Evolutionary conservation across 169 alveolate genomes (phyloP), one percentile per base, ranked within the genome.

Genomic region (Cryptosporidium bovis): DNA sequence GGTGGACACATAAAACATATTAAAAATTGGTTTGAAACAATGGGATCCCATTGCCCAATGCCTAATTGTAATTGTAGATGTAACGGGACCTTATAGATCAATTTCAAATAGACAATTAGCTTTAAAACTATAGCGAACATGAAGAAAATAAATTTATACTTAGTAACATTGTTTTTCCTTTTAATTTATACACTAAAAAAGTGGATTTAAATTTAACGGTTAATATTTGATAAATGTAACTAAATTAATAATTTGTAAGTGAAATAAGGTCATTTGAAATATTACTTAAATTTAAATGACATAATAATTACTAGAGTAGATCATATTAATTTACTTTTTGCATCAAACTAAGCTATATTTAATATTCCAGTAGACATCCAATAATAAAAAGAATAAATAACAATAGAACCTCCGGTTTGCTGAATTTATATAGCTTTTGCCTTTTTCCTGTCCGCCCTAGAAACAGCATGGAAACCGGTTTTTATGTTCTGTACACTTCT

Each of bases 401-500:
- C 10, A 40, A 40, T 6, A 8, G 10, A 40, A 8, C 10, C 48
- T 6, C 48, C 10, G 48, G 4, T 40, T 40, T 40, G 10, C 13
- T 40, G 10, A 40, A 40, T 40, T 56, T 77, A 77, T 44, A 56
- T 71, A 62, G 87, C 93, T 84, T 95, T 96, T 29, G 98, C 97
- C 84, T 96, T 95, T 82, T 96, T 91, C 67, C 99, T 91, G 53
- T 95, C 99, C 24, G 97, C 98, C 82, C 96, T 90, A 60, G 94
- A 93, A 83, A 95, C 94, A 13, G 98, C 98, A 82, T 96, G 98
- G 95, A 93, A 96, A 51, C 99, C 99, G 65, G 94, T 92, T 90
- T 96, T 96, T 82, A 96, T 96, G 10, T 97, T 92, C 46, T 95
- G 94, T 51, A 96, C 99, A 24, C 99, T 94, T 69, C 98, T 93